Evolutionary conservation across 179 eudicot species (phyloP).

Genomic region (Heliamphora ciliata): DNA sequence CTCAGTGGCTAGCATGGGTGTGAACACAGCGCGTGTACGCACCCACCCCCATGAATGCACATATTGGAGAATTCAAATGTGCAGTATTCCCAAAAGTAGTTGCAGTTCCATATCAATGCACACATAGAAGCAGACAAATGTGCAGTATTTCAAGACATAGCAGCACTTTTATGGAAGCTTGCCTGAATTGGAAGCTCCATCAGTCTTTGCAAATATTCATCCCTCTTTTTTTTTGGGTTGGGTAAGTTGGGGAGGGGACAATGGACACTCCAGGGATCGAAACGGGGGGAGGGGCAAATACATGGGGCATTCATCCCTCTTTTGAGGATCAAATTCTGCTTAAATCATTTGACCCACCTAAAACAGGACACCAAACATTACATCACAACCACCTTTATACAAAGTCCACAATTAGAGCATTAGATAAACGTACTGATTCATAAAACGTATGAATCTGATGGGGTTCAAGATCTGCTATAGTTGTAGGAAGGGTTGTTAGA

Average conservation of each 20-base stretch:
- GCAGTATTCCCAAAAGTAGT: neutral
- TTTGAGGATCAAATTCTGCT: slow-evolving; percentile 83
- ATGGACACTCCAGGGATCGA: no score
- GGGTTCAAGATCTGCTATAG: slow-evolving; percentile 75
- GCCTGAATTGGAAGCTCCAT: slow-evolving; percentile 98
- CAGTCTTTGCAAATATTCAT: slow-evolving; percentile 79
- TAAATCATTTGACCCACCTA: slow-evolving; percentile 97
- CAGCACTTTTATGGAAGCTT: slow-evolving; percentile 12
- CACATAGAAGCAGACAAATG: neutral
- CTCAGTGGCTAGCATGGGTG: no score
- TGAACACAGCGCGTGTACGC: neutral
- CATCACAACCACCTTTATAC: neutral
- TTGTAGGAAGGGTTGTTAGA: slow-evolving; percentile 75
- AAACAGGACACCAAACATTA: slow-evolving; percentile 14
- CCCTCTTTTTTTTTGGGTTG: no score
- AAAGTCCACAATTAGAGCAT: neutral
- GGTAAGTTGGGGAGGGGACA: no score
- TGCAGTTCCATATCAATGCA: no score
- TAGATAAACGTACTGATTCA: slow-evolving; percentile 67
- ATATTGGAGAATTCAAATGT: neutral
- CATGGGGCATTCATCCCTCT: slow-evolving; percentile 93
- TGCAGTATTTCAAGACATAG: neutral
- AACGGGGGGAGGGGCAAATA: no score
- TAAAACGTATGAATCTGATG: slow-evolving; percentile 95
- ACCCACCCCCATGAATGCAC: neutral